Evolutionary conservation across 163 green algal genomes (phyloP), one percentile per base, ranked within the genome.

Genomic region (Chlorella variabilis): DNA sequence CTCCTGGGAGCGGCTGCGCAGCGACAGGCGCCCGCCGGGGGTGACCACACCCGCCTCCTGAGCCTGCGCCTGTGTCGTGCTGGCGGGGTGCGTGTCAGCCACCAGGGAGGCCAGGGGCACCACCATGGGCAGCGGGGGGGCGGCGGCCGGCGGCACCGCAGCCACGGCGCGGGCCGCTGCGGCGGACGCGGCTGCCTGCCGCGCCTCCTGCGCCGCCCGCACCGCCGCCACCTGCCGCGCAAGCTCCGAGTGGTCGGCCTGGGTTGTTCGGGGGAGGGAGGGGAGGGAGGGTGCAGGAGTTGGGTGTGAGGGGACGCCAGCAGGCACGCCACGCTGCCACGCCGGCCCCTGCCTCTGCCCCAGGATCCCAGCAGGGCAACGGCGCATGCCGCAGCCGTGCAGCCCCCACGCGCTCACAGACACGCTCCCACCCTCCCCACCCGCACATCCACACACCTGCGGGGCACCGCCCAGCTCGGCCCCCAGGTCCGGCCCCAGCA

Each of bases 241-340:
- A 21, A 78, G 49, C 49, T 78, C 33, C 3, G 33, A n/a, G 21
- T 68, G 34, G 33, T 78, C 71, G 49, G 71, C 49, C 71, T 76
- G 45, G 13, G 6, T 4, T 23, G 0, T 20, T 29, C 34, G 25
- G 13, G 33, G 4, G 13, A 69, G 23, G 38, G 13, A 23, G 36
- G 65, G 3, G 25, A 36, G 29, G 51, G 51, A n/a, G 20, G 51
- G 59, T 67, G n/a, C 9, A 38, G 6, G 45, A 39, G 59, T 36
- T 39, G 45, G 59, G 20, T 38, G 59, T 15, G 8, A 67, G 59
- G 59, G 11, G 45, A n/a, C 54, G 15, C 9, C 54, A 67, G 29
- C 6, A 20, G 65, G 33, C 17, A 36, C 11, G 2, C 7, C 65
- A 51, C 21, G 21, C 23, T 3, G 56, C 17, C 65, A 74, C 11